A percentile compares a stretch with the other conserved stretches of the same genome.
Conservation (phyloP, 345 rosid genomes). For the Cardiospermum halicacabum region DNA sequence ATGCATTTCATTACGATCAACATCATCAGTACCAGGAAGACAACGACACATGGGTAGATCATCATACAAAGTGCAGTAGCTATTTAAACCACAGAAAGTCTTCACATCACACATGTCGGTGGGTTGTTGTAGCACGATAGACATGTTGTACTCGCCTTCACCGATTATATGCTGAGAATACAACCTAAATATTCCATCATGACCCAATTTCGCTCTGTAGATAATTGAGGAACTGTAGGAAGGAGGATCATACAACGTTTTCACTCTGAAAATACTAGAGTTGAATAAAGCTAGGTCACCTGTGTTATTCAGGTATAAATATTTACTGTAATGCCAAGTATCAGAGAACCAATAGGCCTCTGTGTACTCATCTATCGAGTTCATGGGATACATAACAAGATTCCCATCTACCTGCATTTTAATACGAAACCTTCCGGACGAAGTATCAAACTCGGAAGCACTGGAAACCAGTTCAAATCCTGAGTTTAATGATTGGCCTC, state of each 20-base stretch:
- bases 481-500: constrained; percentile 16
- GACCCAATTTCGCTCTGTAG: neutral
- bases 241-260: neutral
- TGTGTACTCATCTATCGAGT: neutral
- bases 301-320: neutral
- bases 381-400: constrained; percentile 27
- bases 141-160: neutral
- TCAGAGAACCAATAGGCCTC: constrained; percentile 11
- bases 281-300: neutral
- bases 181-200: neutral
- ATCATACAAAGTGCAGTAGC: neutral
- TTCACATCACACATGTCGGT: neutral
- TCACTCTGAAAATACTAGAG: neutral
- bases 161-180: neutral
- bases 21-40: neutral
- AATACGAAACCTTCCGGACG: constrained; percentile 23
- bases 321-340: neutral
- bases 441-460: constrained; percentile 5
- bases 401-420: constrained; percentile 24
- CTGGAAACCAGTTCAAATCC: constrained; percentile 15
- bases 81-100: constrained; percentile 1
- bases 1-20: neutral
- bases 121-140: neutral
- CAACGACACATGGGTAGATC: neutral
- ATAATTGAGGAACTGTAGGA: neutral